Percentiles rank a stretch among this genome's conserved stretches.
These are phyloP conservation scores for Boletales sp. DNA, from an alignment of 768 basidiomycete genomes.

Conservation along the genomic window DNA sequence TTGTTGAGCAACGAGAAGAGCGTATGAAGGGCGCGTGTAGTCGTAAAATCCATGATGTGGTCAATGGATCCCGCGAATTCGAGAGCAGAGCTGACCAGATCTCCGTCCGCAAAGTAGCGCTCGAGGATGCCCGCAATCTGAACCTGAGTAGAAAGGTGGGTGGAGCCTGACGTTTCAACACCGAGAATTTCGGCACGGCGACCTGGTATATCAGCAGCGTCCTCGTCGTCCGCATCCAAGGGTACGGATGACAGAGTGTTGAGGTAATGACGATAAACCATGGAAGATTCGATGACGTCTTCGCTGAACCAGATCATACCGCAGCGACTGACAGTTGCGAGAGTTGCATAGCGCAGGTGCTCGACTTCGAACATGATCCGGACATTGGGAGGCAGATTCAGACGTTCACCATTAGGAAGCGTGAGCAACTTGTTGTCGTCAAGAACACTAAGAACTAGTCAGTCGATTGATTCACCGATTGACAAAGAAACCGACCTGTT, in stretches of 20 bases:
- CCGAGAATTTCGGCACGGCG: constrained; percentile 49
- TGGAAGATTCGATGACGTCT: constrained; percentile 84
- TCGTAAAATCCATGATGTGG: constrained; percentile 99
- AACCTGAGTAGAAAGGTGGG: constrained; percentile 70
- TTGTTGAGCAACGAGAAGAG: constrained; percentile 98
- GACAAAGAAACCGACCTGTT: constrained; percentile 67
- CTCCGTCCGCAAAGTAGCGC: constrained; percentile 78
- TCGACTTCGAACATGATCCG: constrained; percentile 99
- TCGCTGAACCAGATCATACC: constrained; percentile 99
- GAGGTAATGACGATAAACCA: constrained; percentile 91
- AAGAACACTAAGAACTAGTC: constrained; percentile 63
- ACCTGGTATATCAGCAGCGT: constrained; percentile 55
- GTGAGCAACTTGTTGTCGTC: constrained; percentile 99
- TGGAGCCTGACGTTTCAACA: constrained; percentile 50
- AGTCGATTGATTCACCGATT: neutral
- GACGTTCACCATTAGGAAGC: constrained; percentile 95
- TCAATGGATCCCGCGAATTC: constrained; percentile 80
- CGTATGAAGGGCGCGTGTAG: constrained; percentile 87
- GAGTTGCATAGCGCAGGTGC: constrained; percentile 93
- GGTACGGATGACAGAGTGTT: constrained; percentile 68
- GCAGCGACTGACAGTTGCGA: constrained; percentile 98
- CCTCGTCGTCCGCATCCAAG: constrained; percentile 89
- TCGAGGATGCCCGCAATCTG: constrained; percentile 72
- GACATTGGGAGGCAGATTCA: constrained; percentile 94
- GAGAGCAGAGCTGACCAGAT: constrained; percentile 77